Base-by-base conservation (phyloP, 1,284 basidiomycete species). In the Puccinia novopanici region DNA sequence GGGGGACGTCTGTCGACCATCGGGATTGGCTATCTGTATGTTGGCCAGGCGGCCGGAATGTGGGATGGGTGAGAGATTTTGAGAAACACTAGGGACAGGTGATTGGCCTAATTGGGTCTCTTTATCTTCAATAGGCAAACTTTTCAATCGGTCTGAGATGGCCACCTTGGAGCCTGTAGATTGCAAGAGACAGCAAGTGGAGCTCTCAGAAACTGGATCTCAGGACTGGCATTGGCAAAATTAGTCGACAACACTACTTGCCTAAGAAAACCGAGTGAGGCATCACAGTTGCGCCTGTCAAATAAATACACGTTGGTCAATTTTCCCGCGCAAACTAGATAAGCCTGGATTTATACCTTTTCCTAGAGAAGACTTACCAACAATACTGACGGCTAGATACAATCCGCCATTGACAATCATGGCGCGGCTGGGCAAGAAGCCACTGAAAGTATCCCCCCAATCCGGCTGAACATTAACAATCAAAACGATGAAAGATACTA, bases 201-300 rank as follows among this genome's bases (percentile, higher is more conserved):
- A 17, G 27, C 27, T 42, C 6, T 70, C 50, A 22, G 24, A 17
- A 40, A 48, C 42, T 10, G 34, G n/a, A 17, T 54, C 42, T 15
- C 19, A 24, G n/a, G 22, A 77, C 19, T 13, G 65, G 17, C 22
- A 34, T 22, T 19, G 19, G 10, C 6, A 8, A 24, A n/a, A 27
- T n/a, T n/a, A n/a, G n/a, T n/a, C n/a, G n/a, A n/a, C n/a, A n/a
- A 17, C 27, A 27, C 27, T 59, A 27, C 37, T 75, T 81, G 5
- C 86, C 85, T n/a, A 98, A 88, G 87, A 94, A 95, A 34, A 98
- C 88, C 65, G 92, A 91, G 85, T 98, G 95, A 0, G 95, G 95
- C 95, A 89, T 88, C 63, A 93, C 90, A 0, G 92, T 94, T 1
- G 92, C 92, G 27, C 92, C 92, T 13, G 30, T 68, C 22, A 45